phyloP scores from a whole-genome alignment of 768 basidiomycete genomes.

The Naganishia vaughanmartiniae region DNA sequence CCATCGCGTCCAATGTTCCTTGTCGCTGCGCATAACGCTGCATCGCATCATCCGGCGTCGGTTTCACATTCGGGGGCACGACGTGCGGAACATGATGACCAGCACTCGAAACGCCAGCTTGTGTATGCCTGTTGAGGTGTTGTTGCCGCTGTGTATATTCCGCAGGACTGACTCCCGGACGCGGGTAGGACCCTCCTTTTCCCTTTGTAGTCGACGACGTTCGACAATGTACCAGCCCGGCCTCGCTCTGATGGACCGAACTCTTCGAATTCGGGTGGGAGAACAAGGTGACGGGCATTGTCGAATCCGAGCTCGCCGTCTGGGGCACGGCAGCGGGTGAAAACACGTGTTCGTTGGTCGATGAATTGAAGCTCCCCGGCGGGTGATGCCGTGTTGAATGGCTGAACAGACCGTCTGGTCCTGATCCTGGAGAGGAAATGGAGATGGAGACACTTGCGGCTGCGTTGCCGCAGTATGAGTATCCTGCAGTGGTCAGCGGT shows the following conservation, averaged over 20 bases:
- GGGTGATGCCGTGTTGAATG: constrained; percentile 7
- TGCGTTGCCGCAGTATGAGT: neutral
- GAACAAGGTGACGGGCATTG: neutral
- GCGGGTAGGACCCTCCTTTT: constrained; percentile 13
- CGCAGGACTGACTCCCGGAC: constrained; percentile 22
- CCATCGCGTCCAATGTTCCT: too few relatives aligned
- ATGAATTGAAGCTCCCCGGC: neutral
- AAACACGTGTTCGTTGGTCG: neutral
- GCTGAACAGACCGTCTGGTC: neutral
- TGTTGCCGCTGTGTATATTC: constrained; percentile 22
- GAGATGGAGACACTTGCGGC: constrained; percentile 12
- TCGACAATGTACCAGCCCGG: neutral
- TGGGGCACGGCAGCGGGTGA: constrained; percentile 24
- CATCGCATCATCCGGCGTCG: neutral
- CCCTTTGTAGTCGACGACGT: constrained; percentile 9
- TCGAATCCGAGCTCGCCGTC: constrained; percentile 18
- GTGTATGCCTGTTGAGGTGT: constrained; percentile 5
- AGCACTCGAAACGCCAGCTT: neutral
- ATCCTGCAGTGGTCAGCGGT: neutral
- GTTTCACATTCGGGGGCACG: neutral
- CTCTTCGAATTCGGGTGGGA: neutral
- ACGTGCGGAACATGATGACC: neutral
- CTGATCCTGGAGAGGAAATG: constrained; percentile 2
- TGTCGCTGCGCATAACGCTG: constrained; percentile 8
- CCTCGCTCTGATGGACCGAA: neutral